These are phyloP conservation scores for Pseudogymnoascus sp. DNA, from an alignment of 2,329 filamentous ascomycete species.

Conservation along the genomic window DNA sequence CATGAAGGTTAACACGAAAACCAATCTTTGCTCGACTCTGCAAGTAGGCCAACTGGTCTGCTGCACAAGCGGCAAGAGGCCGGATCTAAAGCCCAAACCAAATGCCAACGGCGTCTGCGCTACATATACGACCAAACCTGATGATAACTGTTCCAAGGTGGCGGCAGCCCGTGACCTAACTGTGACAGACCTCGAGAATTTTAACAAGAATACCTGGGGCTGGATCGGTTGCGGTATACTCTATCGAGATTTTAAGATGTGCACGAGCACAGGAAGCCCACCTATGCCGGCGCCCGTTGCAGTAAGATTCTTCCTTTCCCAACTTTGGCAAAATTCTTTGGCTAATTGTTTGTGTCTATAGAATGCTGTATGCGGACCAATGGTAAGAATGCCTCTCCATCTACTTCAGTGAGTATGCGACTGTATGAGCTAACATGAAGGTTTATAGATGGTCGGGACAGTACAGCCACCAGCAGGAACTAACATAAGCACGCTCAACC, in stretches of 20 bases:
- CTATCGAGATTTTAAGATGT: not conserved
- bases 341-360: not conserved
- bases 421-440: not conserved
- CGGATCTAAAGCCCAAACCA: not conserved
- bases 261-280: not conserved
- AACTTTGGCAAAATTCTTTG: not conserved
- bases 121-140: not conserved
- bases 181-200: not conserved
- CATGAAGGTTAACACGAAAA: conserved; percentile 23
- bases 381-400: conserved; percentile 25
- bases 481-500: not conserved
- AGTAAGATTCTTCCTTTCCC: conserved; percentile 13
- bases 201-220: not conserved
- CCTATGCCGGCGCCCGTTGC: conserved; percentile 16
- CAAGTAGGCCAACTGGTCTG: conserved; percentile 9
- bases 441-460: not conserved
- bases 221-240: not conserved
- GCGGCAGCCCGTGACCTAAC: not conserved
- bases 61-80: not conserved
- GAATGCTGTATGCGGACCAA: conserved; percentile 11
- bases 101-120: not conserved
- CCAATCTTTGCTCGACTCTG: conserved; percentile 30
- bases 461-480: not conserved
- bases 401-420: not conserved
- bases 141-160: not conserved